phyloP scores from a whole-genome alignment of 208 protist species.

The Leishmania gerbilli region DNA sequence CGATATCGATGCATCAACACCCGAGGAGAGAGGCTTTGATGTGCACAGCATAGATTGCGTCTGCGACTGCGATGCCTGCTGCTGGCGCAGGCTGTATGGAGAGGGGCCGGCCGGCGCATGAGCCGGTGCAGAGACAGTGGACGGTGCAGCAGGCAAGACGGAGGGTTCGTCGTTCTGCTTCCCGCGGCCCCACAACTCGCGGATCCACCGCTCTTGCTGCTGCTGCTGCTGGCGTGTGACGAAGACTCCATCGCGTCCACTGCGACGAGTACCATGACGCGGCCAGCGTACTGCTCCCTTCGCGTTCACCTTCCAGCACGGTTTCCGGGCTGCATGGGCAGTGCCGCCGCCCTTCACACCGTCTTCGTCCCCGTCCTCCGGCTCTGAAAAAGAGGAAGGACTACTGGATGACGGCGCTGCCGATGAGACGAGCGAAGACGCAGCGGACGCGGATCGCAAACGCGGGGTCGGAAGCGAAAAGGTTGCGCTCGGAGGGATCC shows the following conservation, averaged over 20 bases:
- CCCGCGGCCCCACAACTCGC: slow-evolving; percentile 6
- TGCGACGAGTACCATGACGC: slow-evolving; percentile 3
- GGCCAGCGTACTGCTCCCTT: background rate
- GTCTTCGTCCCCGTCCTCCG: background rate
- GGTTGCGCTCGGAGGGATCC: background rate
- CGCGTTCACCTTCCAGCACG: background rate
- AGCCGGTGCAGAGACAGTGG: background rate
- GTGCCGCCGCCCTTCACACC: background rate
- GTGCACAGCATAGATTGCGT: background rate
- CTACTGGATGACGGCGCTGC: background rate
- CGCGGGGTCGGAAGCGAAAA: background rate
- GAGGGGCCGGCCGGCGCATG: background rate
- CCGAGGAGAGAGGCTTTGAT: background rate
- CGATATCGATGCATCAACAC: background rate
- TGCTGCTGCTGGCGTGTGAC: background rate
- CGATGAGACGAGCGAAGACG: background rate
- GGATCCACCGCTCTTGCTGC: slow-evolving; percentile 16
- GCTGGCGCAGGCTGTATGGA: background rate
- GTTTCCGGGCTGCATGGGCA: background rate
- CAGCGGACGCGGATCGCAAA: background rate
- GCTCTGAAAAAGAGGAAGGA: slow-evolving; percentile 7
- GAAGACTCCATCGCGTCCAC: background rate
- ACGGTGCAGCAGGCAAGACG: background rate
- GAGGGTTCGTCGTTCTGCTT: background rate
- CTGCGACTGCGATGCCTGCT: background rate